Evolutionary conservation across 768 basidiomycete species (phyloP).

Genomic region (Leccinum subtestaceum): DNA sequence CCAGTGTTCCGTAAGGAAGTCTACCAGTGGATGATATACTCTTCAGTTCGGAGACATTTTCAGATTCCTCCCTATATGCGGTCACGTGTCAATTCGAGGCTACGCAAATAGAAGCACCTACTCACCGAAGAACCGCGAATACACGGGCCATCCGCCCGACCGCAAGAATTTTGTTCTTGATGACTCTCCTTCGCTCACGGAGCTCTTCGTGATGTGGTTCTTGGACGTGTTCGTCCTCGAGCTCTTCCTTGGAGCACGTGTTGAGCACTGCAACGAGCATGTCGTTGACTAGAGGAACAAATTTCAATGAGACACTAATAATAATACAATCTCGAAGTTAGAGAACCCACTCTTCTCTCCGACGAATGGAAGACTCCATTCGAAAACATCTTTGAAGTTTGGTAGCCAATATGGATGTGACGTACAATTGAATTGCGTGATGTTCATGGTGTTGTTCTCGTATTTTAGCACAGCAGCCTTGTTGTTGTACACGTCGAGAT

Average conservation of each 20-base stretch:
- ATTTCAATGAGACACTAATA: neutral
- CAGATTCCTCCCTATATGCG: conserved; percentile 52
- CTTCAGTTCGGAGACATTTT: conserved; percentile 71
- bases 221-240: conserved; percentile 63
- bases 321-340: neutral
- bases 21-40: conserved; percentile 48
- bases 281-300: conserved; percentile 70
- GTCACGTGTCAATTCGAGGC: neutral
- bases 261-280: conserved; percentile 97
- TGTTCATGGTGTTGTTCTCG: conserved; percentile 94
- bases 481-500: conserved; percentile 95
- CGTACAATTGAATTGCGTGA: conserved; percentile 78
- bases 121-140: conserved; percentile 63
- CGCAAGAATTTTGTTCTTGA: conserved; percentile 73
- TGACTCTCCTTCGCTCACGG: conserved; percentile 48
- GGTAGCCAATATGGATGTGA: conserved; percentile 95
- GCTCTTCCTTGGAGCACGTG: conserved; percentile 93
- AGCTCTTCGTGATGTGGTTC: conserved; percentile 27
- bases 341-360: conserved; percentile 83
- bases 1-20: conserved; percentile 54
- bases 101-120: neutral
- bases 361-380: conserved; percentile 96
- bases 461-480: conserved; percentile 97
- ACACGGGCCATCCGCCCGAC: conserved; percentile 68
- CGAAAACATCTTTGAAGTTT: conserved; percentile 98